Conservation (phyloP, 2,329 filamentous ascomycete genomes). For the Penicillium rolfsii region DNA sequence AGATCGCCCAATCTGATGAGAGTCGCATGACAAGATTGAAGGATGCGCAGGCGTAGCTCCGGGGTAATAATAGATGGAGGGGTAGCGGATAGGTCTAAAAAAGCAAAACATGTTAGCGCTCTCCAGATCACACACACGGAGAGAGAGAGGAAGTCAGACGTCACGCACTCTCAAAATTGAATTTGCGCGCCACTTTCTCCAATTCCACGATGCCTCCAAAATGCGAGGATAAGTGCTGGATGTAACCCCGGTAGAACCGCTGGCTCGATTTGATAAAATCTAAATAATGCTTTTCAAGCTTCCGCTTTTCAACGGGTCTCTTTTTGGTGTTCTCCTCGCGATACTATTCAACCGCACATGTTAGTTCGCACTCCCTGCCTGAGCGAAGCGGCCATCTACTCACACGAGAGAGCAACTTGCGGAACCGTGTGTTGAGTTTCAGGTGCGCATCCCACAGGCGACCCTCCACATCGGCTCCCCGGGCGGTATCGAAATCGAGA, state of each 20-base stretch:
- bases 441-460: slow-evolving; percentile 79
- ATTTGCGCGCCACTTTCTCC: slow-evolving; percentile 58
- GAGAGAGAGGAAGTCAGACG: neutral
- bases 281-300: slow-evolving; percentile 78
- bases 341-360: slow-evolving; percentile 42
- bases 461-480: slow-evolving; percentile 66
- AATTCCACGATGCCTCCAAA: slow-evolving; percentile 62
- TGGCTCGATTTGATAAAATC: slow-evolving; percentile 86
- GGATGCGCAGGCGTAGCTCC: slow-evolving; percentile 61
- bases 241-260: slow-evolving; percentile 83
- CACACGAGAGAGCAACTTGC: slow-evolving; percentile 65
- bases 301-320: slow-evolving; percentile 68
- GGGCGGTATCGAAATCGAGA: slow-evolving; percentile 57
- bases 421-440: slow-evolving; percentile 76
- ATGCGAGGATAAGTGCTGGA: slow-evolving; percentile 71
- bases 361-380: slow-evolving; percentile 12
- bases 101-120: neutral
- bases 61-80: slow-evolving; percentile 52
- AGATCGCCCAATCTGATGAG: slow-evolving; percentile 88
- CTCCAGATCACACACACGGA: neutral
- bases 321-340: slow-evolving; percentile 55
- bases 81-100: slow-evolving; percentile 47
- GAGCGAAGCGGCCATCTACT: slow-evolving; percentile 26
- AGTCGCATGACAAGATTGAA: slow-evolving; percentile 77
- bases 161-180: slow-evolving; percentile 52